Conservation (phyloP, 1,284 basidiomycete species). For the Austroboletus novae-zelandiae region DNA sequence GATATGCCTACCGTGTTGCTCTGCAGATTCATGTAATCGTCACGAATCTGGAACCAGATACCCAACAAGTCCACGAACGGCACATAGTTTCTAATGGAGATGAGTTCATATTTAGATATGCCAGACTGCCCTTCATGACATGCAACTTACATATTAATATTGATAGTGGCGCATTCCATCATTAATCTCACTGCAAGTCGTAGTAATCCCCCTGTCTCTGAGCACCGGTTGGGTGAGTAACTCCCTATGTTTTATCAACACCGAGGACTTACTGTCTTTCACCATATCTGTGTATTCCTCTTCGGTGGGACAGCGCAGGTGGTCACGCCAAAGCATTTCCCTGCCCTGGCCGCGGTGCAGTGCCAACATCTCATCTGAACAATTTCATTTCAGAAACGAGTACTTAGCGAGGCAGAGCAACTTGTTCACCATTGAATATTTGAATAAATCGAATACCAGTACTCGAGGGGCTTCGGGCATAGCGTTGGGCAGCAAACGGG, state of each 20-base stretch:
- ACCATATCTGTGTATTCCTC: slow-evolving; percentile 85
- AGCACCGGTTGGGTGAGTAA: slow-evolving; percentile 1
- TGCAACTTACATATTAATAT: slow-evolving; percentile 51
- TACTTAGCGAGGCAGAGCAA: not conserved
- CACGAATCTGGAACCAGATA: slow-evolving; percentile 92
- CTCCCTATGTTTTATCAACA: not conserved
- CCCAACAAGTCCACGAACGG: slow-evolving; percentile 93
- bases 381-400: not conserved
- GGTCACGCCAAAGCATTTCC: slow-evolving; percentile 80
- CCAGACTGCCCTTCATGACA: not conserved
- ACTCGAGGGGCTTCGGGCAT: not conserved
- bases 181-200: slow-evolving; percentile 93
- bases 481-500: not conserved
- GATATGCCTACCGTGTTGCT: slow-evolving; percentile 61
- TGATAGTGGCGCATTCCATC: slow-evolving; percentile 79
- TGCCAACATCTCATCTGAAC: slow-evolving; percentile 67
- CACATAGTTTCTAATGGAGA: slow-evolving; percentile 69
- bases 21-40: slow-evolving; percentile 96
- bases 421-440: slow-evolving; percentile 64
- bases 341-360: slow-evolving; percentile 82
- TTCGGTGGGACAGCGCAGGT: slow-evolving; percentile 76
- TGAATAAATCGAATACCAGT: slow-evolving; percentile 46
- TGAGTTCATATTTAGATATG: not conserved
- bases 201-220: slow-evolving; percentile 95
- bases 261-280: slow-evolving; percentile 62